phyloP scores from a whole-genome alignment of 2,329 filamentous ascomycete genomes.

The Orbilia javanica region DNA sequence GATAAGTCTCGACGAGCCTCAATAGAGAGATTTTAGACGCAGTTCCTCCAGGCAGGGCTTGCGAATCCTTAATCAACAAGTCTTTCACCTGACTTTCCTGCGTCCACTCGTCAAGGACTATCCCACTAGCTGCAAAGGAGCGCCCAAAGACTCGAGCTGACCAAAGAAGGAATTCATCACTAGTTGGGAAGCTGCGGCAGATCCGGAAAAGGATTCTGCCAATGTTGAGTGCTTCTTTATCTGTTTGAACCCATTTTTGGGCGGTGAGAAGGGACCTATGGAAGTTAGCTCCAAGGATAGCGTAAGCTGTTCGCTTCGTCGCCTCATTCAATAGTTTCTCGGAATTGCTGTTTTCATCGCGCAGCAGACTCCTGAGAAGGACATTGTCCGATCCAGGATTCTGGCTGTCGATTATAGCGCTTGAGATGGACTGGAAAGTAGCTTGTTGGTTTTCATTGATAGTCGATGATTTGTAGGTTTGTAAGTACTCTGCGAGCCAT shows the following conservation, averaged over 20 bases:
- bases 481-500: conserved; percentile 81
- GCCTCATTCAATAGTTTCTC: conserved; percentile 77
- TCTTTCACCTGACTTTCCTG: conserved; percentile 63
- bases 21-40: conserved; percentile 53
- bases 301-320: conserved; percentile 78
- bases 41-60: conserved; percentile 39
- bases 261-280: conserved; percentile 67
- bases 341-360: conserved; percentile 77
- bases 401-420: conserved; percentile 45
- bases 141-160: conserved; percentile 85
- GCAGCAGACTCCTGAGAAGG: conserved; percentile 78
- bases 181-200: conserved; percentile 74
- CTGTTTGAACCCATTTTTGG: conserved; percentile 64
- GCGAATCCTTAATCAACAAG: conserved; percentile 52
- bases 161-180: conserved; percentile 82
- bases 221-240: conserved; percentile 74
- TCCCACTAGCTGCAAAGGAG: conserved; percentile 82
- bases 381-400: conserved; percentile 43
- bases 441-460: conserved; percentile 67
- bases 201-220: conserved; percentile 81
- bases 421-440: conserved; percentile 74
- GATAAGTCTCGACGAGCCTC: conserved; percentile 46
- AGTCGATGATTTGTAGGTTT: conserved; percentile 71
- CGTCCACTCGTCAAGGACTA: conserved; percentile 72
- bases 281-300: conserved; percentile 81